A percentile compares a stretch with the other conserved stretches of the same genome.
Evolutionary conservation across 352 stramenopile genomes (phyloP).

Genomic region (Globisporangium ultimum): DNA sequence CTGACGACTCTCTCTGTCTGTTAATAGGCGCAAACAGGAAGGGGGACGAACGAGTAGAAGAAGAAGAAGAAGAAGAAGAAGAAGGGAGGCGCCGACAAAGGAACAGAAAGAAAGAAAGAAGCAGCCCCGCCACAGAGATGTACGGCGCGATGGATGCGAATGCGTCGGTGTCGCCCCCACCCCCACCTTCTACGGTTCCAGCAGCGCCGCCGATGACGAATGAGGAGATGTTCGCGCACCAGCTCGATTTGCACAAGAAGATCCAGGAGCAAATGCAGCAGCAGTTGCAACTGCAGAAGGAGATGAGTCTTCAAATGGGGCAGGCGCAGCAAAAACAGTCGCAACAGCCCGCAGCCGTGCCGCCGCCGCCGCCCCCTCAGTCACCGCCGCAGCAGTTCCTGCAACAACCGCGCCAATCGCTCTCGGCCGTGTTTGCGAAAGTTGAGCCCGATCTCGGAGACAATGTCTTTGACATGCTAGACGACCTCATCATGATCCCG

Average conservation of each 20-base stretch:
- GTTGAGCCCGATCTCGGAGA: slow-evolving; percentile 79
- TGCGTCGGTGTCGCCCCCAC: slow-evolving; percentile 5
- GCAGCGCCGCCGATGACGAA: slow-evolving; percentile 53
- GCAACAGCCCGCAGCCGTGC: neutral
- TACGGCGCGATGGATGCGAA: slow-evolving; percentile 13
- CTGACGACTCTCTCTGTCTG: too few species aligned
- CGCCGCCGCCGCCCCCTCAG: slow-evolving; percentile 6
- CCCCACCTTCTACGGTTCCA: slow-evolving; percentile 6
- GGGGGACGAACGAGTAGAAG: too few species aligned
- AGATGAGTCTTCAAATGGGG: slow-evolving; percentile 77
- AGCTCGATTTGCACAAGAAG: slow-evolving; percentile 79
- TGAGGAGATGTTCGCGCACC: slow-evolving; percentile 74
- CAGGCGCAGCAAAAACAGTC: slow-evolving; percentile 15
- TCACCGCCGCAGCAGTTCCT: slow-evolving; percentile 22
- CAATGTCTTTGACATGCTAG: slow-evolving; percentile 87
- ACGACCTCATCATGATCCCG: slow-evolving; percentile 85
- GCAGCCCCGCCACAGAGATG: slow-evolving; percentile 11
- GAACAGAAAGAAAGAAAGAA: slow-evolving; percentile 5
- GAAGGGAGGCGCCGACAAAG: too few species aligned
- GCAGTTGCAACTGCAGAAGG: slow-evolving; percentile 83
- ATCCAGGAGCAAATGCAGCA: slow-evolving; percentile 87
- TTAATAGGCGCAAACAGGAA: too few species aligned
- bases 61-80: too few species aligned
- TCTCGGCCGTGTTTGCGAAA: slow-evolving; percentile 60
- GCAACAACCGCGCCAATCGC: slow-evolving; percentile 28